Percentiles rank a stretch among this genome's conserved stretches.
phyloP scores from a whole-genome alignment of 352 stramenopile genomes.

The Phytophthora lateralis region DNA sequence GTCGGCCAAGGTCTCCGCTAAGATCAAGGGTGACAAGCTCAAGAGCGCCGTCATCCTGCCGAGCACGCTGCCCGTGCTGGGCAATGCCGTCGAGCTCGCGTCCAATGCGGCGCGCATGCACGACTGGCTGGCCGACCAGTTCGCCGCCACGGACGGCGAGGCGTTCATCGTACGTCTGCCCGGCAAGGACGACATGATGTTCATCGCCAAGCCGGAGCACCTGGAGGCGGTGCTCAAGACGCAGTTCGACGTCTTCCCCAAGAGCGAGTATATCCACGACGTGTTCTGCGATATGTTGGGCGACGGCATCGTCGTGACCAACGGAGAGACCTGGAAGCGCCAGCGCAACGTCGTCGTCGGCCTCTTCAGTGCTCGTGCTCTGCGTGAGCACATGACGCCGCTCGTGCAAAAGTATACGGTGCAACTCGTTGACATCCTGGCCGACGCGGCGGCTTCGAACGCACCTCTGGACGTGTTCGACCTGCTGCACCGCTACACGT shows the following conservation, averaged over 20 bases:
- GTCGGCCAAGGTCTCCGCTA: slow-evolving; percentile 13
- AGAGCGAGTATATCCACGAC: slow-evolving; percentile 48
- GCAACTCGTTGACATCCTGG: slow-evolving; percentile 35
- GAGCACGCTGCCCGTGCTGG: slow-evolving; percentile 45
- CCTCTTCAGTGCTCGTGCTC: slow-evolving; percentile 45
- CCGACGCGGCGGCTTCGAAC: slow-evolving; percentile 7
- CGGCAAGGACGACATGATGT: slow-evolving; percentile 47
- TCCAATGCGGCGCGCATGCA: slow-evolving; percentile 43
- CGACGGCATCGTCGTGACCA: slow-evolving; percentile 51
- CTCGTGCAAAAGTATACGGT: slow-evolving; percentile 43
- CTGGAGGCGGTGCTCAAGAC: slow-evolving; percentile 62
- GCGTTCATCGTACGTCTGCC: slow-evolving; percentile 44
- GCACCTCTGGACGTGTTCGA: slow-evolving; percentile 36
- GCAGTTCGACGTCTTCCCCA: slow-evolving; percentile 55
- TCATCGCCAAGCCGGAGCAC: slow-evolving; percentile 50
- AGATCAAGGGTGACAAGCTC: slow-evolving; percentile 25
- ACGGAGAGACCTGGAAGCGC: slow-evolving; percentile 45
- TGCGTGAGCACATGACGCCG: slow-evolving; percentile 47
- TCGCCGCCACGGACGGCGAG: slow-evolving; percentile 35
- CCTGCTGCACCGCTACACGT: slow-evolving; percentile 48
- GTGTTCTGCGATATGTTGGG: slow-evolving; percentile 48
- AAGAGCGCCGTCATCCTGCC: slow-evolving; percentile 32
- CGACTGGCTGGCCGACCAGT: slow-evolving; percentile 49
- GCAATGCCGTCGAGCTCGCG: slow-evolving; percentile 48
- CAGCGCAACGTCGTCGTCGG: slow-evolving; percentile 46